phyloP scores from a whole-genome alignment of 495 filamentous ascomycete genomes.

The Jackrogersella multiformis region DNA sequence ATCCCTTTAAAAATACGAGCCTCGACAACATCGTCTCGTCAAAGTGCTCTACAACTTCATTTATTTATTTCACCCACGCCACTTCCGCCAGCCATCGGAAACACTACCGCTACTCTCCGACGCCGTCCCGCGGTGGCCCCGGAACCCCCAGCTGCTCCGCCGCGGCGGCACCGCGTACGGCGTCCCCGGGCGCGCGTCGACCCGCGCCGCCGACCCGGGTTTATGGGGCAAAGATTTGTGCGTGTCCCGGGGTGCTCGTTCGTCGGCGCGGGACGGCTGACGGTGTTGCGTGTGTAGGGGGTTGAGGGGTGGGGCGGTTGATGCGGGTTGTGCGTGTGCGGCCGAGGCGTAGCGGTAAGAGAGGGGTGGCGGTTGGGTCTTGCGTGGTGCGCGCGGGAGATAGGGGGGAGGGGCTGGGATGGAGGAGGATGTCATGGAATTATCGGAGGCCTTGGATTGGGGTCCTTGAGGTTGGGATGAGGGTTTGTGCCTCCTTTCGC shows the following conservation, averaged over 20 bases:
- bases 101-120: background rate
- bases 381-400: background rate
- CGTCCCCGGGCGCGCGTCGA: too few species aligned
- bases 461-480: background rate
- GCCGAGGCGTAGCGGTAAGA: background rate
- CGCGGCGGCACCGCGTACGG: background rate
- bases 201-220: too few species aligned
- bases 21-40: background rate
- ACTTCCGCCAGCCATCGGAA: background rate
- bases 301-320: too few species aligned
- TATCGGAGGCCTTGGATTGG: background rate
- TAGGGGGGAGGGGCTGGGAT: background rate
- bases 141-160: background rate
- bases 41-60: background rate
- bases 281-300: too few species aligned
- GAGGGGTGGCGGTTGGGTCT: background rate
- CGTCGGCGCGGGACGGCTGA: too few species aligned
- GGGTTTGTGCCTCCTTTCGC: background rate
- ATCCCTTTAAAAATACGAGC: background rate
- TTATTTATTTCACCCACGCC: too few species aligned
- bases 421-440: too few species aligned
- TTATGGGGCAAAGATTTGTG: too few species aligned
- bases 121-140: background rate
- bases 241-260: too few species aligned
- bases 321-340: background rate